phyloP scores from a whole-genome alignment of 345 rosid species.

The Carallia brachiata region DNA sequence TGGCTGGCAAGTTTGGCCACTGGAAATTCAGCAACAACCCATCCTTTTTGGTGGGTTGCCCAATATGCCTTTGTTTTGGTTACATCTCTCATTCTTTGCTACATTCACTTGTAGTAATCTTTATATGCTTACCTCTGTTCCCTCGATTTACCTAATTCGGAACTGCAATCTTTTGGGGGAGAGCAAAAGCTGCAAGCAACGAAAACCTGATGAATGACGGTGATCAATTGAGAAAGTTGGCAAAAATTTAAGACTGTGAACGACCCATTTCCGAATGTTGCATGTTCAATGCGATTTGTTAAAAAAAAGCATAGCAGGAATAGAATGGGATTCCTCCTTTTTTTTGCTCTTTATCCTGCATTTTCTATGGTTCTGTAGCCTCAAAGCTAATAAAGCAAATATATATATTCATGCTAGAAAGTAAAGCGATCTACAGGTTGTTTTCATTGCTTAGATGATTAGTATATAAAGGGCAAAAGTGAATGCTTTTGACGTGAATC shows the following conservation, averaged over 20 bases:
- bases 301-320: slow-evolving; percentile 13
- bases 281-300: slow-evolving; percentile 12
- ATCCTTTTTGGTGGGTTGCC: slow-evolving; percentile 10
- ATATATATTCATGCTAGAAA: not conserved
- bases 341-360: not conserved
- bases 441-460: not conserved
- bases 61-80: slow-evolving; percentile 20
- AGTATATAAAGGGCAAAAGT: not conserved
- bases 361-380: not conserved
- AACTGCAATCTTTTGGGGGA: not conserved
- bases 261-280: slow-evolving; percentile 19
- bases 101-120: slow-evolving; percentile 7
- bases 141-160: not conserved
- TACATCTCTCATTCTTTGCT: slow-evolving; percentile 19
- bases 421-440: not conserved
- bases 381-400: not conserved
- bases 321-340: slow-evolving; percentile 11
- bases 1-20: slow-evolving; percentile 60
- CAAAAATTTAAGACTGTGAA: slow-evolving; percentile 22
- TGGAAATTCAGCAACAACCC: slow-evolving; percentile 34
- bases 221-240: slow-evolving; percentile 7
- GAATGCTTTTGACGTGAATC: not conserved
- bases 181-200: not conserved
- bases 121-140: not conserved
- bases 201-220: not conserved